phyloP scores from a whole-genome alignment of 495 filamentous ascomycete genomes.

The Stereocaulon alpinum region DNA sequence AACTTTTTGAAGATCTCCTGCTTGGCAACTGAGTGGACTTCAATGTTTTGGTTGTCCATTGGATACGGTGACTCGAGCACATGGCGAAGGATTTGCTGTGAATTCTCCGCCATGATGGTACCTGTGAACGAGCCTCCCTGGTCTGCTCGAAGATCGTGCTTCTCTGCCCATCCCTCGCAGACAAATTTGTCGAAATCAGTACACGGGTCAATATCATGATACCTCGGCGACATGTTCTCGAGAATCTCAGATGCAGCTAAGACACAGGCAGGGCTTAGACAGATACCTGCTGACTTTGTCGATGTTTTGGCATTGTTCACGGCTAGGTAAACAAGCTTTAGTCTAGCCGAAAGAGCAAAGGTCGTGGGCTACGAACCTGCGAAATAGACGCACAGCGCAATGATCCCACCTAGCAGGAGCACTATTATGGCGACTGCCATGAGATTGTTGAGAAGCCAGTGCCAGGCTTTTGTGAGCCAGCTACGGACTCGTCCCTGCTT shows the following conservation, averaged over 20 bases:
- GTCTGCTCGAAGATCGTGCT: constrained; percentile 57
- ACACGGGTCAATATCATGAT: constrained; percentile 55
- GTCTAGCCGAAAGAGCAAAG: not conserved
- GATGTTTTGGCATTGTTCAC: constrained; percentile 6
- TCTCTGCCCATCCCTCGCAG: constrained; percentile 56
- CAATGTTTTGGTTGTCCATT: constrained; percentile 29
- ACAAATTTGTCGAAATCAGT: constrained; percentile 58
- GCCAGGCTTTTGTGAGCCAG: constrained; percentile 10
- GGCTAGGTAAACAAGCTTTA: not conserved
- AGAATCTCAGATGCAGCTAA: constrained; percentile 59
- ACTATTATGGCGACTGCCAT: constrained; percentile 14
- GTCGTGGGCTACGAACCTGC: constrained; percentile 5
- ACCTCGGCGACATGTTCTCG: constrained; percentile 55
- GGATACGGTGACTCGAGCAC: constrained; percentile 51
- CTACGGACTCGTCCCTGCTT: constrained; percentile 2
- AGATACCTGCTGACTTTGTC: constrained; percentile 23
- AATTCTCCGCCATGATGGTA: constrained; percentile 49
- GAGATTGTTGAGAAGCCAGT: constrained; percentile 16
- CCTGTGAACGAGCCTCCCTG: constrained; percentile 49
- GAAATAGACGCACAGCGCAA: constrained; percentile 20
- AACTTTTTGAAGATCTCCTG: constrained; percentile 57
- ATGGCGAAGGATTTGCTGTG: constrained; percentile 48
- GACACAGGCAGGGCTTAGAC: constrained; percentile 53
- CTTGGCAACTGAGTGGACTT: constrained; percentile 32
- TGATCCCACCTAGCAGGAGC: constrained; percentile 21